phyloP scores from a whole-genome alignment of 139 green algal genomes.

The Edaphochlamys debaryana region DNA sequence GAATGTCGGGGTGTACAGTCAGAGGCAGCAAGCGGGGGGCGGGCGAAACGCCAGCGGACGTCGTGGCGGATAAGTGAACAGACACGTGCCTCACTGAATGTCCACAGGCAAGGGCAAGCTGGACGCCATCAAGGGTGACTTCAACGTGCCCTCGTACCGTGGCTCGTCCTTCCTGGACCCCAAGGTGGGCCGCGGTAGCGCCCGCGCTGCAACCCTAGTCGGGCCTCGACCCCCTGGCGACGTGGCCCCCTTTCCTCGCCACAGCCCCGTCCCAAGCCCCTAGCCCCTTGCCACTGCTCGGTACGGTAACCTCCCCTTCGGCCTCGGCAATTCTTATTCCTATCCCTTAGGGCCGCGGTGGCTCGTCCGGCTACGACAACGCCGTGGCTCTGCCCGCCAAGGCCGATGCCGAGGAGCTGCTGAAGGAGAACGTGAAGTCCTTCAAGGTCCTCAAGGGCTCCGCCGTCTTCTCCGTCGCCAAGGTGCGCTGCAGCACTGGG shows the following conservation, averaged over 20 bases:
- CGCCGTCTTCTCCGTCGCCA: slow-evolving; percentile 94
- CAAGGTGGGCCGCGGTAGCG: slow-evolving; percentile 88
- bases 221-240: too few species aligned
- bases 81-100: too few species aligned
- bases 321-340: neutral
- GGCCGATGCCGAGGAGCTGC: slow-evolving; percentile 87
- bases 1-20: too few species aligned
- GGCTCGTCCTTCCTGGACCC: slow-evolving; percentile 99
- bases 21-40: too few species aligned
- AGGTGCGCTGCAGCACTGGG: slow-evolving; percentile 69
- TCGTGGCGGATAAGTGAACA: too few species aligned
- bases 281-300: too few species aligned
- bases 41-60: too few species aligned
- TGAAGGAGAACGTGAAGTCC: slow-evolving; percentile 97
- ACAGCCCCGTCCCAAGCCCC: too few species aligned
- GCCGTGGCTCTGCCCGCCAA: slow-evolving; percentile 94
- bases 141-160: slow-evolving; percentile 98
- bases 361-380: slow-evolving; percentile 95
- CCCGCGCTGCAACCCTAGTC: too few species aligned
- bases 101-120: slow-evolving; percentile 87
- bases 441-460: slow-evolving; percentile 83
- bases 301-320: too few species aligned
- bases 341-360: slow-evolving; percentile 87
- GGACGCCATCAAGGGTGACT: slow-evolving; percentile 95
- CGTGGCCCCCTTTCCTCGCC: too few species aligned